Evolutionary conservation across 2,329 filamentous ascomycete genomes (phyloP), one percentile per base, ranked within the genome.

Genomic region (Ophiostoma fasciatum): DNA sequence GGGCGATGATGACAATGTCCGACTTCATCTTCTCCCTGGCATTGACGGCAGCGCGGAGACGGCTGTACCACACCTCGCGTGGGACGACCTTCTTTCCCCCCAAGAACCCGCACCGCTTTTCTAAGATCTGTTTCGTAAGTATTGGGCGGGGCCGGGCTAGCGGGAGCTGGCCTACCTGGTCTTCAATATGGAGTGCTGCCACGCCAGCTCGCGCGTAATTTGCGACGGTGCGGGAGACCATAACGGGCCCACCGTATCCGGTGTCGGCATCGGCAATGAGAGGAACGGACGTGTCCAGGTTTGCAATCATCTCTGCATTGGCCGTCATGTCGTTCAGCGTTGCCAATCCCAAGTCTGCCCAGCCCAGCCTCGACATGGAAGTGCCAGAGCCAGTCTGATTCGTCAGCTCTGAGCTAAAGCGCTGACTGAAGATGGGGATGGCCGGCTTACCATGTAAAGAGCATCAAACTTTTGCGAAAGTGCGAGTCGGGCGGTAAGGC

Each of bases 1-100:
- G 58, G 10, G 68, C 68, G 39, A 75, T 72, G 37, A 74, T 62
- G 14, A 74, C 59, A 36, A 74, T 70, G 39, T 73, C 68, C 10
- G 57, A 53, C 6, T 51, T 55, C 29, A 58, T 49, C 29, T 58
- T 51, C 26, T 57, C 50, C n/a, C 57, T 52, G 8, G 57, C 51
- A 3, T 46, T 43, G 5, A 45, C 45, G 1, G 54, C 54, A 3
- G 53, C 53, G 11, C 49, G 46, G 42, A 57, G 53, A 1, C 54
- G 47, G 8, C 45, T 39, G 11, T 45, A 37, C 40, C 46, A 58
- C 3, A 25, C 11, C 28, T 49, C 49, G 20, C 36, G 42, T 25
- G 52, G 46, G 10, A 55, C 54, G 13, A 56, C 44, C 33, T 53
- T 49, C 47, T 58, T 61, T 27, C 52, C 54, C 10, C 40, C 42